Conservation (phyloP, 352 stramenopile species). For the Pythium dissotocum region DNA sequence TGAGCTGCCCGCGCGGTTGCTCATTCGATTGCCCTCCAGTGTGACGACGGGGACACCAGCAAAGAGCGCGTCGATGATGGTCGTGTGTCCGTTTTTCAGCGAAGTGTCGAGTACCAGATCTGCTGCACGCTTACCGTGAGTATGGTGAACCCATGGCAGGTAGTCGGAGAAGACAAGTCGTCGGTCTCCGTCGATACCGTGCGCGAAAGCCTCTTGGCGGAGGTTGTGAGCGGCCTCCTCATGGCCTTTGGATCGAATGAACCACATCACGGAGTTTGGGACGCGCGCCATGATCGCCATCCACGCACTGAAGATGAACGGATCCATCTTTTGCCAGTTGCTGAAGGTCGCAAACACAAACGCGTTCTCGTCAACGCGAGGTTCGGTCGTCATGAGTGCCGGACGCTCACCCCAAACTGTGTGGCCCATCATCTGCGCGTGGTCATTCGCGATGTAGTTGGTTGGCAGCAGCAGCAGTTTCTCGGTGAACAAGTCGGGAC, state of each 20-base stretch:
- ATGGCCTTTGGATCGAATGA: conserved; percentile 62
- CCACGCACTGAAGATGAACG: conserved; percentile 68
- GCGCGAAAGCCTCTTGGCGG: conserved; percentile 44
- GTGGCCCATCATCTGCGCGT: conserved; percentile 75
- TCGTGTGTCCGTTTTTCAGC: conserved; percentile 88
- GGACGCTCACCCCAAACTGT: conserved; percentile 38
- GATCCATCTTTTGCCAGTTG: conserved; percentile 90
- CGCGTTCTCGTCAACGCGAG: conserved; percentile 17
- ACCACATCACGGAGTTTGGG: conserved; percentile 73
- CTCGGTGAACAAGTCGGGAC: conserved; percentile 53
- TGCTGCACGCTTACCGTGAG: conserved; percentile 60
- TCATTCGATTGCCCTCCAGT: conserved; percentile 68
- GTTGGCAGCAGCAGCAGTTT: conserved; percentile 70
- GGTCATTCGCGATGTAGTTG: conserved; percentile 85
- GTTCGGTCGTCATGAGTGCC: conserved; percentile 13
- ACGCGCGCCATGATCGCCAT: conserved; percentile 76
- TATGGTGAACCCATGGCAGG: conserved; percentile 79
- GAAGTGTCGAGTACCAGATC: conserved; percentile 81
- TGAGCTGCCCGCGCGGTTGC: conserved; percentile 61
- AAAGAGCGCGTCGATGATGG: conserved; percentile 74
- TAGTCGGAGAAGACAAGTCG: conserved; percentile 60
- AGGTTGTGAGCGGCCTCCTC: conserved; percentile 50
- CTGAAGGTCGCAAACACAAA: conserved; percentile 86
- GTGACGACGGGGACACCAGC: conserved; percentile 76
- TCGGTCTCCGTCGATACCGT: conserved; percentile 51